Evolutionary conservation across 148 eudicot species (phyloP).

Genomic region (Pouteria glomerata): DNA sequence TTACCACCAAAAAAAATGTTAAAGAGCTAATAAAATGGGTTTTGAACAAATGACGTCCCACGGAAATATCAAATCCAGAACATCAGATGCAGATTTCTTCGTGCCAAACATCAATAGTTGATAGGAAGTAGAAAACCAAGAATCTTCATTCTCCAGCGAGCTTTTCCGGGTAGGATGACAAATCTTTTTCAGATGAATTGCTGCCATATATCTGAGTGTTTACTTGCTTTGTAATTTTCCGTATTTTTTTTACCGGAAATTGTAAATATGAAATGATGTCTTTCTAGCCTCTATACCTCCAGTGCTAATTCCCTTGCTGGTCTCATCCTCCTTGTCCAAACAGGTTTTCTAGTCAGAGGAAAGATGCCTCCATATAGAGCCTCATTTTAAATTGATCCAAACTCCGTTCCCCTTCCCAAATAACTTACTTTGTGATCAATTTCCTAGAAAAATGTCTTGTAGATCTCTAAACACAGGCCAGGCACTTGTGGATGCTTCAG

Average conservation of each 20-base stretch:
- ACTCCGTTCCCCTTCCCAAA: neutral
- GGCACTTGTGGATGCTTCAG: too few species aligned
- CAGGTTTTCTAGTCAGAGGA: neutral
- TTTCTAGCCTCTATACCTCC: neutral
- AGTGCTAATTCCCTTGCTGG: neutral
- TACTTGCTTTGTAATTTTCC: neutral
- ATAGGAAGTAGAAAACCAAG: neutral
- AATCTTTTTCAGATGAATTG: too few species aligned
- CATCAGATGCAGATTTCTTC: slow-evolving; percentile 5
- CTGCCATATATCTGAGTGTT: neutral
- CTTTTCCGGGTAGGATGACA: neutral
- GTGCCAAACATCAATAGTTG: neutral
- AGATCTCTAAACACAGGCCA: neutral
- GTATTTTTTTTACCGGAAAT: neutral
- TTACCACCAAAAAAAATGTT: neutral
- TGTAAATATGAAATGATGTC: neutral
- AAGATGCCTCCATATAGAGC: neutral
- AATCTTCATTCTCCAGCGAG: neutral
- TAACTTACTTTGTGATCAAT: neutral
- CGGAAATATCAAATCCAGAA: neutral
- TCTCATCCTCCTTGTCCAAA: neutral
- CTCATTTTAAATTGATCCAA: neutral
- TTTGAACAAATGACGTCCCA: neutral
- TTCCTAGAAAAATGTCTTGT: neutral
- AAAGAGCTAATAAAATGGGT: neutral